Evolutionary conservation across 2,329 filamentous ascomycete genomes (phyloP).

Genomic region (Aspergillus pseudotamarii): DNA sequence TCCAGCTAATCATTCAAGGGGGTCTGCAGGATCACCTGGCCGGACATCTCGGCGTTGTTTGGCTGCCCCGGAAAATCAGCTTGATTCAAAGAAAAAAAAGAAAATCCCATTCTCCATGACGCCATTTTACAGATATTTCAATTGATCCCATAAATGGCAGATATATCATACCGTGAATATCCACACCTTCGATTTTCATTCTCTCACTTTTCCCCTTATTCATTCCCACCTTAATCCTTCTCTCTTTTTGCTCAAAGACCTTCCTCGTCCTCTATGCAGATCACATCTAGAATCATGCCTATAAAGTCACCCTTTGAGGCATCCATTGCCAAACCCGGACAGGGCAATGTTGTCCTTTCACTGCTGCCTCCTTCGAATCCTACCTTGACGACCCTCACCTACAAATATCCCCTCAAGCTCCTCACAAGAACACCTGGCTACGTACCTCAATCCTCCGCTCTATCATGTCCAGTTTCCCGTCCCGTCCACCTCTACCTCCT

Average conservation of each 20-base stretch:
- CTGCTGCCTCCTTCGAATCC: constrained; percentile 72
- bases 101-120: constrained; percentile 10
- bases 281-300: constrained; percentile 31
- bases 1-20: constrained; percentile 7
- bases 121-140: constrained; percentile 11
- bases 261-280: constrained; percentile 7
- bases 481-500: constrained; percentile 84
- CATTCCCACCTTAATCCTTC: neutral
- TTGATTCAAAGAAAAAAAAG: constrained; percentile 7
- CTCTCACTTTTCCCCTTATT: neutral
- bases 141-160: neutral
- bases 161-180: constrained; percentile 16
- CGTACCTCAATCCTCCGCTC: constrained; percentile 52
- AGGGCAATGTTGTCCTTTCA: constrained; percentile 75
- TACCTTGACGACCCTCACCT: constrained; percentile 73
- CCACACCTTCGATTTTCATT: constrained; percentile 6
- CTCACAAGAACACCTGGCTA: constrained; percentile 74
- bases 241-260: constrained; percentile 1
- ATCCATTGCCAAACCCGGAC: constrained; percentile 73
- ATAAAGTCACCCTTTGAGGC: constrained; percentile 72
- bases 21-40: constrained; percentile 1
- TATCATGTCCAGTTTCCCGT: constrained; percentile 36
- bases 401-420: constrained; percentile 93
- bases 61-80: constrained; percentile 5
- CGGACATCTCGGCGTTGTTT: neutral